Evolutionary conservation across 2,329 filamentous ascomycete genomes (phyloP).

Genomic region (Apiospora arundinis): DNA sequence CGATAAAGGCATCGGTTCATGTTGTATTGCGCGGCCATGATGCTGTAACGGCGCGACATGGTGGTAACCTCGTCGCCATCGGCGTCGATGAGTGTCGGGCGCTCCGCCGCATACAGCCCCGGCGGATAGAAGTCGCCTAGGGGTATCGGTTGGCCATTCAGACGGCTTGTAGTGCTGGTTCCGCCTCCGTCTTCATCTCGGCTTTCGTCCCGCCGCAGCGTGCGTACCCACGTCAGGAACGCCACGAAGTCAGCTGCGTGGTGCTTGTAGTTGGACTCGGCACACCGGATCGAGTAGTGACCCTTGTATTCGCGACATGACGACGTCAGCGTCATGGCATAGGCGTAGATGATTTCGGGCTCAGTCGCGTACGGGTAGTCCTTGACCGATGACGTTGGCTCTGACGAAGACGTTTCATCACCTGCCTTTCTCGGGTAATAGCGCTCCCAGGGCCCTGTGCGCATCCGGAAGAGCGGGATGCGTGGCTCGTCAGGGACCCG

Average conservation of each 20-base stretch:
- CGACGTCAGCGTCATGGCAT: constrained; percentile 16
- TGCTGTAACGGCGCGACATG: constrained; percentile 15
- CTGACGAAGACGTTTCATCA: background rate
- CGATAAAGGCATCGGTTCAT: constrained; percentile 6
- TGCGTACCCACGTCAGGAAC: constrained; percentile 16
- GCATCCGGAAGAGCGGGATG: constrained; percentile 17
- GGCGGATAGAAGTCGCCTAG: constrained; percentile 21
- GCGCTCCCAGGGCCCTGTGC: background rate
- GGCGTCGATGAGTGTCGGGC: constrained; percentile 11
- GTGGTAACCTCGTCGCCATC: background rate
- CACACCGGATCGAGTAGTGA: constrained; percentile 8
- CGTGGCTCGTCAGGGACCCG: background rate
- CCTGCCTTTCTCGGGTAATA: background rate
- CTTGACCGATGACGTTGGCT: background rate
- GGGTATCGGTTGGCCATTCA: background rate
- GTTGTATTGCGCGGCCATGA: constrained; percentile 2
- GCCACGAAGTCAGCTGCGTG: constrained; percentile 21
- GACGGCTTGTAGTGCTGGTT: background rate
- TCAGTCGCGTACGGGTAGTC: background rate
- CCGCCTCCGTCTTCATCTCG: background rate
- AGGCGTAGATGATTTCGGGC: constrained; percentile 13
- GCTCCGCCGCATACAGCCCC: constrained; percentile 12
- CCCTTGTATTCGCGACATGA: constrained; percentile 16
- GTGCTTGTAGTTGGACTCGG: background rate
- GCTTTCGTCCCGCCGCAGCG: background rate